These are phyloP conservation scores for Pleomassaria siparia DNA, from an alignment of 2,329 filamentous ascomycete species.

Conservation along the genomic window DNA sequence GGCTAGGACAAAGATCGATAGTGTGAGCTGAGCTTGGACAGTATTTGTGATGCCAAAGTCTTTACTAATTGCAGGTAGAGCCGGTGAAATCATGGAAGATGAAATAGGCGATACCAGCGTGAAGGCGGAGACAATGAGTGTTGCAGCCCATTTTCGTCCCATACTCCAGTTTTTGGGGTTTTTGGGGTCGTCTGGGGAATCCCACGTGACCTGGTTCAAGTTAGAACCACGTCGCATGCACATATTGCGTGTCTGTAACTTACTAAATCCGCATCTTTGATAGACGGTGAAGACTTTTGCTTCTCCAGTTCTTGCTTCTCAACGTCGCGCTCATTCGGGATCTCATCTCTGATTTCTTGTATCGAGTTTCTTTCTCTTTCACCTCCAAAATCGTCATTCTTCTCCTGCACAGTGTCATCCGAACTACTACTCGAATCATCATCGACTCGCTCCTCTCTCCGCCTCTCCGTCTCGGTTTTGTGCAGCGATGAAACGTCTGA, in stretches of 20 bases:
- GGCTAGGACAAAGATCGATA: conserved; percentile 45
- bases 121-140: conserved; percentile 46
- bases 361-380: conserved; percentile 15
- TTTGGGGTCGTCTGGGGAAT: conserved; percentile 47
- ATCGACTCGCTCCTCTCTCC: conserved; percentile 10
- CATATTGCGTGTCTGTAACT: conserved; percentile 1
- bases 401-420: conserved; percentile 15
- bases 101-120: conserved; percentile 45
- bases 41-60: conserved; percentile 39
- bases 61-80: conserved; percentile 29
- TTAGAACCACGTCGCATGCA: conserved; percentile 1
- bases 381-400: conserved; percentile 12
- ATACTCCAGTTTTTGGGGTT: conserved; percentile 53
- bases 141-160: conserved; percentile 48
- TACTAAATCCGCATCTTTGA: conserved; percentile 39
- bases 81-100: conserved; percentile 44
- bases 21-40: conserved; percentile 34
- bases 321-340: conserved; percentile 34
- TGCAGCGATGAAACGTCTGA: conserved; percentile 21
- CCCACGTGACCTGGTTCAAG: conserved; percentile 45
- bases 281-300: conserved; percentile 24
- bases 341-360: conserved; percentile 30
- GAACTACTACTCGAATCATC: conserved; percentile 14
- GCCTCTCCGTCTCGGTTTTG: conserved; percentile 29
- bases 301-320: conserved; percentile 30